Percentiles rank a stretch among this genome's conserved stretches.
Evolutionary conservation across 2,329 filamentous ascomycete species (phyloP).

Genomic region (Fusarium sp.): DNA sequence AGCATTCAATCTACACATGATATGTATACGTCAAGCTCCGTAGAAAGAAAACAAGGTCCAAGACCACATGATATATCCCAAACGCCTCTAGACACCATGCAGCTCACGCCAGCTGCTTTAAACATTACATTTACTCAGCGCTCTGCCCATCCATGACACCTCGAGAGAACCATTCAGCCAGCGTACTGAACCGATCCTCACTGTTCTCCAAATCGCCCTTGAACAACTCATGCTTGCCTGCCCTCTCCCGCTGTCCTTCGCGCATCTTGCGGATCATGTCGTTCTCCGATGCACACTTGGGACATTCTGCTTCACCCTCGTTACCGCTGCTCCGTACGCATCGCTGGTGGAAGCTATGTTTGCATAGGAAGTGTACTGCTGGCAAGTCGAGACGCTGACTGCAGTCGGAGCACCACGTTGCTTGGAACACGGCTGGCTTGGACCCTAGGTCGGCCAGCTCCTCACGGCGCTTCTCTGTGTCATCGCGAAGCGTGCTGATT

Average conservation of each 20-base stretch:
- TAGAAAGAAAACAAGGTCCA: constrained; percentile 2
- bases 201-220: constrained; percentile 78
- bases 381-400: constrained; percentile 82
- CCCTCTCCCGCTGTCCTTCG: constrained; percentile 84
- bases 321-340: constrained; percentile 70
- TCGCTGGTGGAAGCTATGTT: constrained; percentile 94
- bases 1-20: constrained; percentile 4
- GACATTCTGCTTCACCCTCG: constrained; percentile 79
- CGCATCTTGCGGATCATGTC: constrained; percentile 89
- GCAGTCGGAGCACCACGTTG: constrained; percentile 87
- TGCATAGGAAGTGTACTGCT: constrained; percentile 94
- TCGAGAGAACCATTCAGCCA: constrained; percentile 93
- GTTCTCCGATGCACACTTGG: constrained; percentile 84
- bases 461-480: constrained; percentile 80
- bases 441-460: constrained; percentile 80
- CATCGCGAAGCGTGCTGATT: constrained; percentile 82
- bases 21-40: background rate
- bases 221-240: constrained; percentile 89
- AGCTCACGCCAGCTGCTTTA: constrained; percentile 5
- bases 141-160: constrained; percentile 77
- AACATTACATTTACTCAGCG: constrained; percentile 40
- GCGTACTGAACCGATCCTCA: constrained; percentile 85
- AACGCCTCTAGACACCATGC: constrained; percentile 37
- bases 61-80: constrained; percentile 11
- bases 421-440: constrained; percentile 89